Evolutionary conservation across 805 yeast species (phyloP), one percentile per base, ranked within the genome.

Genomic region (Blastobotrys parvus): DNA sequence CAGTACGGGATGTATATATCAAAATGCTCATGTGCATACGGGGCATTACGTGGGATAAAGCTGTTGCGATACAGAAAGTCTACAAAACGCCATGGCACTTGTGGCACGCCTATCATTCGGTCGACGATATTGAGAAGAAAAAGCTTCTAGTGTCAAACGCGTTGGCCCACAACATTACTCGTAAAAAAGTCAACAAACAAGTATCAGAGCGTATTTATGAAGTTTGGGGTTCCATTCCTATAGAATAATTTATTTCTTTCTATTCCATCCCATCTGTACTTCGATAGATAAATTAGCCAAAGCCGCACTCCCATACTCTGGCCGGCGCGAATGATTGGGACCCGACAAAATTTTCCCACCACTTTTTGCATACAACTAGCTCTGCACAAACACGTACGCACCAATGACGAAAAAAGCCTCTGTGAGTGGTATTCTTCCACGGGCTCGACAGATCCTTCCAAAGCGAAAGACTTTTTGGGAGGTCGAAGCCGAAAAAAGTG

Each of bases 11-110:
- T 48, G 64, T 86, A 53, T 90, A 78, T 52, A 64, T 87, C 1
- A 68, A 75, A 36, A 78, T 87, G 80, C 70, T 92, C 18, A 77
- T 88, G 82, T 75, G 88, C 2, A 72, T 83, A 2, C 72, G 75
- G 47, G 98, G 97, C 0, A 69, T 92, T 1, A 77, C 95, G 0
- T 63, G 85, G 23, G 97, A 90, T 49, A 87, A 84, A 57, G 98
- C 98, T 0, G 57, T 77, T 7, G 76, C 77, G 5, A 78, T 92
- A 7, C 97, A 89, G 61, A 66, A 67, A 16, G 58, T 70, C 34
- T 92, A 70, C 56, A 77, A 78, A 2, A 89, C 97, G 0, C 92
- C 97, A 0, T 64, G 65, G 29, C 58, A 56, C 16, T 67, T 90
- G n/a, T 58, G 80, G 10, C 66, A 69, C 17, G 75, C 71, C 8